A percentile compares a stretch with the other conserved stretches of the same genome.
Conservation (phyloP, 306 rosid genomes). For the Lagenaria siceraria region DNA sequence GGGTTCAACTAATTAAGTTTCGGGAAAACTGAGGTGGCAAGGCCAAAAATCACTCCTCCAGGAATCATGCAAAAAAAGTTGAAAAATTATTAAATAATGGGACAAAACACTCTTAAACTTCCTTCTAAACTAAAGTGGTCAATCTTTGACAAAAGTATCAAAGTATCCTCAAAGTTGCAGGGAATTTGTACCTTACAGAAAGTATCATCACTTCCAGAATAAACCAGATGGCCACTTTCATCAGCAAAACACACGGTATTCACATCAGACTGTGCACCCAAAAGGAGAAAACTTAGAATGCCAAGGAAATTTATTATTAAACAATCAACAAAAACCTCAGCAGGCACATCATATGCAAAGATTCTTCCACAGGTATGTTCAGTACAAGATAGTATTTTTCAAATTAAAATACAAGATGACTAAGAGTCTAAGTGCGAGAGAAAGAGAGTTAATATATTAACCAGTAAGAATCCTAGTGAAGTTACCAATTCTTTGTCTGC, state of each 20-base stretch:
- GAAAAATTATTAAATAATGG: not conserved
- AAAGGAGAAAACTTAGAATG: slow-evolving; percentile 14
- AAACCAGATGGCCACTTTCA: slow-evolving; percentile 81
- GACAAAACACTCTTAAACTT: not conserved
- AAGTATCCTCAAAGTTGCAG: not conserved
- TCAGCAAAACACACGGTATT: slow-evolving; percentile 91
- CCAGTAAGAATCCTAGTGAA: not conserved
- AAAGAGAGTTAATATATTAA: not conserved
- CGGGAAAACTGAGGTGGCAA: not conserved
- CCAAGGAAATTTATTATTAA: not conserved
- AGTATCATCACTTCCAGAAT: slow-evolving; percentile 93
- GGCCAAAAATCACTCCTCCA: not conserved
- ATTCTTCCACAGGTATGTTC: not conserved
- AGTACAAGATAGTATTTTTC: not conserved
- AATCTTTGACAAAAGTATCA: not conserved
- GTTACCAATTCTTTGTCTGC: not conserved
- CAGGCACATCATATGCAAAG: not conserved
- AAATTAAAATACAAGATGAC: not conserved
- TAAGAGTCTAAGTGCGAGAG: not conserved
- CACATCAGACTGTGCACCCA: slow-evolving; percentile 67
- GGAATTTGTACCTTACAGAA: slow-evolving; percentile 54
- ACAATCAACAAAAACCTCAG: not conserved
- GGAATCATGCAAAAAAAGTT: not conserved
- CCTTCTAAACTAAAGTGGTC: not conserved
- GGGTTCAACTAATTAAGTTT: not conserved